Evolutionary conservation across 2,329 filamentous ascomycete species (phyloP), one percentile per base, ranked within the genome.

Genomic region (Colletotrichum liaoningense): DNA sequence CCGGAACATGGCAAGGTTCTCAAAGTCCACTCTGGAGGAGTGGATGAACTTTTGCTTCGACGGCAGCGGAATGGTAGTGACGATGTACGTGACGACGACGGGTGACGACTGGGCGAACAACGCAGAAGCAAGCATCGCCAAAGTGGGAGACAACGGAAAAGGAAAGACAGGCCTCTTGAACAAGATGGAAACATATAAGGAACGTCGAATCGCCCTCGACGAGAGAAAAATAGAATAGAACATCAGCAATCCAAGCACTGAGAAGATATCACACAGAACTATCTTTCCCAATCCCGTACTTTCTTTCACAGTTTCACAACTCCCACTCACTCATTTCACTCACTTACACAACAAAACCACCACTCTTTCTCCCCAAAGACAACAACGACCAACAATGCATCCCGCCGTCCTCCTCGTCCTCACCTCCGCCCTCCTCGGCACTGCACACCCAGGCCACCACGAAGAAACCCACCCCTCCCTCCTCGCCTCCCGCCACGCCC

Each of bases 401-500:
- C 46, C 67, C 33, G 63, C 66, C 66, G 58, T 63, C 33, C 58
- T 68, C 46, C 66, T 68, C 5, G 46, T 68, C 30, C 46, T 68
- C 42, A 46, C 57, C 42, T 63, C 66, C 22, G 66, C 56, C 30
- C 54, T 68, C 42, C 66, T 68, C 26, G 66, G 66, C 57, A 59
- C 66, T 30, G 66, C 66, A 30, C 66, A 68, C 46, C 58, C 66
- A 58, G 66, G 46, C 12, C 66, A 68, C 66, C 66, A 68, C 46
- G 66, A 68, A 58, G 66, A 68, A 14, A 22, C 57, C 9, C 66
- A 68, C 49, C 66, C 66, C 22, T 24, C 12, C 16, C 66, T 68
- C 49, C 66, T 68, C 16, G 66, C 58, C 33, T 57, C 66, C 28
- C 66, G 66, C 58, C 66, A 68, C 58, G 42, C 46, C 11, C 66